phyloP scores from a whole-genome alignment of 148 eudicot species.

The Selenicereus undatus region DNA sequence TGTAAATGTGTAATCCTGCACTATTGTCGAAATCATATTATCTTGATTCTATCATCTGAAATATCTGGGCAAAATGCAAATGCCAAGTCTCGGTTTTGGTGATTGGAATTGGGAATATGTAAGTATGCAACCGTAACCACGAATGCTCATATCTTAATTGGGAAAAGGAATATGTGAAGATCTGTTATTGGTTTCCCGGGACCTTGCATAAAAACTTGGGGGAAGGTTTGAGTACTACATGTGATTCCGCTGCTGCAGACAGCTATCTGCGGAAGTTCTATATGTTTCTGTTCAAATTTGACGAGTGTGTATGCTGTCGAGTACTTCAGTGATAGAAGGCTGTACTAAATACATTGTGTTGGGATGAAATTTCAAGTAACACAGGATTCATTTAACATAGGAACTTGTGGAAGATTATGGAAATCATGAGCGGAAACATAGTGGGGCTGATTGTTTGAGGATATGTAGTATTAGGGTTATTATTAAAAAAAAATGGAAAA shows the following conservation, averaged over 20 bases:
- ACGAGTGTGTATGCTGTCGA: too few species aligned
- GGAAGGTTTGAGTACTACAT: neutral
- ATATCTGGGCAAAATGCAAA: neutral
- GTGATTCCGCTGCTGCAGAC: neutral
- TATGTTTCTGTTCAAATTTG: neutral
- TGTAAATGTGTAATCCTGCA: neutral
- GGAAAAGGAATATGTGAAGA: neutral
- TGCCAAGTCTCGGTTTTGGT: neutral
- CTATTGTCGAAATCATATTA: neutral
- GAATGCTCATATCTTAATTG: neutral
- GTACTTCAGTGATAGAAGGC: too few species aligned
- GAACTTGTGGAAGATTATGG: neutral
- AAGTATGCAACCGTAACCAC: neutral
- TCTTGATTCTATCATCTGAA: neutral
- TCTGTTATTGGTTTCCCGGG: neutral
- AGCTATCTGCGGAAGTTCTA: neutral
- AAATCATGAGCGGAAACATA: neutral
- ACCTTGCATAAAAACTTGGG: neutral
- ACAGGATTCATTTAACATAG: neutral
- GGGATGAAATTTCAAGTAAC: neutral
- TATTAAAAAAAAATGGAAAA: neutral
- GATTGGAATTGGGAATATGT: neutral
- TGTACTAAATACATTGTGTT: neutral
- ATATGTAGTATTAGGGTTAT: neutral
- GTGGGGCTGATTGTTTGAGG: neutral